Base-by-base conservation (phyloP, 768 basidiomycete species). In the Stropharia rugosoannulata region DNA sequence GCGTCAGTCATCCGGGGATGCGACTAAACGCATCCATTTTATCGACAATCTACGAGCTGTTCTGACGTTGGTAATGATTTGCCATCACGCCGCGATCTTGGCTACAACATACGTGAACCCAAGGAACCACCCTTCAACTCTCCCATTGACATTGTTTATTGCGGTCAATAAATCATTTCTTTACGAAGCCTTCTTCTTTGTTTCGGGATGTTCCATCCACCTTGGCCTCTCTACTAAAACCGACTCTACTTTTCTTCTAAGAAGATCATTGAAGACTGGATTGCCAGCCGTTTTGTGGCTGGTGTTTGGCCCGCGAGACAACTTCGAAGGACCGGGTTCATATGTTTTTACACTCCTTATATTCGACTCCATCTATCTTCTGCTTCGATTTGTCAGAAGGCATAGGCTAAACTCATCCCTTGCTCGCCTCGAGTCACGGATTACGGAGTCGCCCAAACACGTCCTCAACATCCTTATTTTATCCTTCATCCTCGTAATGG, bases 121-220 rank as follows among this genome's bases (percentile, higher is more conserved):
- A 41, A 10, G 8, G 40, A 27, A 25, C 58, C 15, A 46, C 54
- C 15, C 22, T 2, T 1, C 22, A 22, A 18, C 52, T n/a, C 35
- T 53, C 7, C 51, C 51, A 11, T 39, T 62, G 19, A 47, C 60
- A 5, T 1, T 63, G 6, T 55, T 62, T 39, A 41, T 58, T 25
- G 46, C 57, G 1, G 55, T 55, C 18, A 53, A 61, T 48, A 65
- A 64, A 48, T 51, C 62, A 0, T 54, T 62, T n/a, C 56, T 68
- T 13, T 66, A 64, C 59, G 60, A 55, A 16, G 45, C 56, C 9
- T 68, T 68, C 58, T 66, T 64, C 59, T 63, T 68, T 56, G 62
- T 66, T 4, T 68, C 67, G 0, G 67, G 67, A 18, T 65, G 62
- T 37, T 62, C 67, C 4, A 57, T 59, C 7, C 51, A 59, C 3